These are phyloP conservation scores for Drosera capensis DNA, from an alignment of 148 eudicot species.

Conservation along the genomic window DNA sequence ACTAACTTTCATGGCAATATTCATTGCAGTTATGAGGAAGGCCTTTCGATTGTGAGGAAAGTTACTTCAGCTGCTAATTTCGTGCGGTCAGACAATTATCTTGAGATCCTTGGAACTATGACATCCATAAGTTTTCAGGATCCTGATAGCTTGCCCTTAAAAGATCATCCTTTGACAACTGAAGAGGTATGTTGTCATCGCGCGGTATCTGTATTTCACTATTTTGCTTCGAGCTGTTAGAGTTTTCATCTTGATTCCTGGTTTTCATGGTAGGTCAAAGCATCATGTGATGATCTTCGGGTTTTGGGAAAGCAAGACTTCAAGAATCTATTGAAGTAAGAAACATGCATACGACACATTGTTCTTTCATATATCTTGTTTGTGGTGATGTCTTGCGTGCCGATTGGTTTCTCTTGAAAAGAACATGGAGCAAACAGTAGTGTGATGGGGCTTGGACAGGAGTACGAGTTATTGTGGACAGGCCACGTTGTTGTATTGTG, in stretches of 20 bases:
- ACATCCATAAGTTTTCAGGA: slow-evolving; percentile 54
- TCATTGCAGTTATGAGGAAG: slow-evolving; percentile 57
- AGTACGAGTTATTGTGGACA: no score
- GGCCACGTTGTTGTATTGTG: no score
- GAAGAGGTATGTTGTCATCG: slow-evolving; percentile 43
- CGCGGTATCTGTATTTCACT: slow-evolving; percentile 2
- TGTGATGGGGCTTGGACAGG: no score
- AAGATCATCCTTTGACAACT: slow-evolving; percentile 57
- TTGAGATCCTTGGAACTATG: slow-evolving; percentile 67
- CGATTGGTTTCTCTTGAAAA: no score
- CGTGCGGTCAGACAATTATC: slow-evolving; percentile 56
- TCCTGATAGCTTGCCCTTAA: slow-evolving; percentile 41
- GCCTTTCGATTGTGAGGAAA: slow-evolving; percentile 49
- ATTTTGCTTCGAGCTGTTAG: not conserved
- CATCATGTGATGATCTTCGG: slow-evolving; percentile 76
- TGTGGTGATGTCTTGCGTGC: not conserved
- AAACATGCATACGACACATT: not conserved
- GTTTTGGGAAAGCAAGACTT: slow-evolving; percentile 89
- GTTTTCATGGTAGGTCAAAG: slow-evolving; percentile 35
- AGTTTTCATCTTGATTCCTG: not conserved
- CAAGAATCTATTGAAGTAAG: slow-evolving; percentile 82
- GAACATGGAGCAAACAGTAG: no score
- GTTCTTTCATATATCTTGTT: not conserved
- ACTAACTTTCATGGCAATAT: not conserved
- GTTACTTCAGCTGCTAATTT: slow-evolving; percentile 65